Base-by-base conservation (phyloP, 2,329 filamentous ascomycete species). In the Geosmithia putterillii region DNA sequence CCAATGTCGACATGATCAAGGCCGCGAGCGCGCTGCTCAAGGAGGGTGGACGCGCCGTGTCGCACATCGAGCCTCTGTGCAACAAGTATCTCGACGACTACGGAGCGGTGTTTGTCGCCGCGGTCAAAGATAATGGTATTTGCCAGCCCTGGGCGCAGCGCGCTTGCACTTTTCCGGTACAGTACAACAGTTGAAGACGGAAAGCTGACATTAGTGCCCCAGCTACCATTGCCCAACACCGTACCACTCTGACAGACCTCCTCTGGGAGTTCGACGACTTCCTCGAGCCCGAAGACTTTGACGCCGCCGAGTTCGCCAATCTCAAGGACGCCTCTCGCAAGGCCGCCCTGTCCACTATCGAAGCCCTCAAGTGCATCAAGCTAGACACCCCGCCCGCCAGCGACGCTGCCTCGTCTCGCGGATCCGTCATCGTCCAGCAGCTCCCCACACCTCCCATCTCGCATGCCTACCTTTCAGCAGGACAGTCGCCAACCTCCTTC, bases 251-350 rank as follows among this genome's bases (percentile, higher is more conserved):
- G 36, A 69, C 64, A 45, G 65, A 71, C 40, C 51, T 74, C 20
- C 56, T 76, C 7, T 78, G 72, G 65, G 73, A 72, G 42, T 76
- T 78, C 49, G 74, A 78, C 44, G 73, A 77, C 43, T 74, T 62
- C 48, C 56, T 70, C 47, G 68, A 73, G 41, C 50, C 58, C 14
- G 66, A 71, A 28, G 62, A 62, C 20, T 77, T 76, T 47, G 70
- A 76, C n/a, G 54, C 59, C 21, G 62, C 61, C 17, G 71, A 69
- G 47, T 77, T 69, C 43, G 54, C 60, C 17, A 64, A 71, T 48
- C 58, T 76, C 4, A 68, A 70, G 50, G 62, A 63, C 34, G 51
- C 66, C 5, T 70, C 69, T 15, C 64, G 71, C 43, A 66, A 66
- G 42, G 64, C 67, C 1, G 71, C 72, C 2, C 65, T 70, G 1